Percentiles rank a stretch among this genome's conserved stretches.
Conservation (phyloP, 169 alveolate species). For the Plasmodium sp. region DNA sequence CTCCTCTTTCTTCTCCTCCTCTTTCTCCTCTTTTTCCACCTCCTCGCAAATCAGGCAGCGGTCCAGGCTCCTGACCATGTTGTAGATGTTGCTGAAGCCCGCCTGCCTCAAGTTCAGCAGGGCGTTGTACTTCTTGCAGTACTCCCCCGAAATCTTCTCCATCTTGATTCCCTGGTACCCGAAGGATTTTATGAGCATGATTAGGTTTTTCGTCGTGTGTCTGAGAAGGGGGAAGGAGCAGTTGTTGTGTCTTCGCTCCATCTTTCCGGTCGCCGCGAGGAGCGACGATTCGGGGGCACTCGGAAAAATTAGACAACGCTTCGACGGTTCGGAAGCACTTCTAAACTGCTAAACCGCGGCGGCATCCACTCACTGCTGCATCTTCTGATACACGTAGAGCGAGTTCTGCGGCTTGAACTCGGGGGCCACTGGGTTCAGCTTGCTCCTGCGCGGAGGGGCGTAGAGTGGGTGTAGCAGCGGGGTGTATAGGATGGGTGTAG, state of each 20-base stretch:
- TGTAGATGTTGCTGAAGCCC: constrained; percentile 47
- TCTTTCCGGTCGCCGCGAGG: neutral
- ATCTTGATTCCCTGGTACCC: constrained; percentile 56
- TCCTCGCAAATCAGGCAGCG: constrained; percentile 42
- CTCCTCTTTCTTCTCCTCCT: neutral
- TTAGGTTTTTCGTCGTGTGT: constrained; percentile 20
- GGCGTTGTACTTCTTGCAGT: constrained; percentile 60
- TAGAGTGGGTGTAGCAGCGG: neutral
- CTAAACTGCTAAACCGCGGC: neutral
- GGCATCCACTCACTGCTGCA: constrained; percentile 36
- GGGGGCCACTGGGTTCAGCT: constrained; percentile 64
- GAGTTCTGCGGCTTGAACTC: constrained; percentile 69
- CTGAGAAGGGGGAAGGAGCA: neutral
- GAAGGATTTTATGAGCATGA: constrained; percentile 40
- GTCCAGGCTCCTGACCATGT: constrained; percentile 27
- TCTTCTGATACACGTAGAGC: constrained; percentile 34
- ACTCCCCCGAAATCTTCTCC: constrained; percentile 56
- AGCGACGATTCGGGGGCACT: neutral
- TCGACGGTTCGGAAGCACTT: neutral
- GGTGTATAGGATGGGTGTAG: neutral
- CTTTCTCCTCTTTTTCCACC: neutral
- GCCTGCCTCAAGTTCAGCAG: constrained; percentile 34
- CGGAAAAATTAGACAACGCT: too few relatives aligned
- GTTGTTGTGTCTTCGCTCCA: neutral
- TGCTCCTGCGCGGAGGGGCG: constrained; percentile 12